A percentile compares a stretch with the other conserved stretches of the same genome.
phyloP scores from a whole-genome alignment of 371 early-diverging fungal species.

The Rhizomucor miehei region DNA sequence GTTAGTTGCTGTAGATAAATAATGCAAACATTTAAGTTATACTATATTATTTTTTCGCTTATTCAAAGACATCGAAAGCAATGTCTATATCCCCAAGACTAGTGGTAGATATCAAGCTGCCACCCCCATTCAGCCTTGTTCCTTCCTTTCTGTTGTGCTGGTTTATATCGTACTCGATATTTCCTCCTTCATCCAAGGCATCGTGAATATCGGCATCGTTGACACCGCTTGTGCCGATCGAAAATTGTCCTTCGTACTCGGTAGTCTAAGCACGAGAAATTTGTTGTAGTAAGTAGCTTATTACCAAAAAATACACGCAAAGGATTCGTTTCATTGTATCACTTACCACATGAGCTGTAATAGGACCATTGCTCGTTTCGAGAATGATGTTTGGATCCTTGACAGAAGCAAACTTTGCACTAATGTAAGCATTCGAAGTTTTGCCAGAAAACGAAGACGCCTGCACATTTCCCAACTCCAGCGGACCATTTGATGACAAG shows the following conservation, averaged over 20 bases:
- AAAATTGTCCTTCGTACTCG: conserved; percentile 15
- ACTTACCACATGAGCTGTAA: conserved; percentile 17
- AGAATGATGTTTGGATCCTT: conserved; percentile 7
- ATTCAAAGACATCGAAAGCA: conserved; percentile 13
- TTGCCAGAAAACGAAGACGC: conserved; percentile 6
- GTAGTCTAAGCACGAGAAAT: background rate
- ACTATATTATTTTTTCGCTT: background rate
- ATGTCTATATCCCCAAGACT: conserved; percentile 12
- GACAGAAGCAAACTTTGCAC: conserved; percentile 4
- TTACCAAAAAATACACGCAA: too few relatives aligned
- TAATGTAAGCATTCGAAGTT: conserved; percentile 21
- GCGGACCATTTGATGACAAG: conserved; percentile 8
- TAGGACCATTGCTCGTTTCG: conserved; percentile 10
- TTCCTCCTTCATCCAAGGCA: background rate
- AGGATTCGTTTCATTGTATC: too few relatives aligned
- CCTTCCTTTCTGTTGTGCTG: conserved; percentile 8
- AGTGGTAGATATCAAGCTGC: conserved; percentile 7
- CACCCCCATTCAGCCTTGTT: conserved; percentile 8
- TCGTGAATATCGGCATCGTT: conserved; percentile 8
- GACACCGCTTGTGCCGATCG: conserved; percentile 6
- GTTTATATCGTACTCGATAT: conserved; percentile 7
- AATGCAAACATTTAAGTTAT: background rate
- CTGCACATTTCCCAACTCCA: background rate
- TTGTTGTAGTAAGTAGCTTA: too few relatives aligned
- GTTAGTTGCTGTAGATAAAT: too few relatives aligned